Percentiles rank a stretch among this genome's conserved stretches.
Evolutionary conservation across 176 grass and related monocot species (phyloP).

Genomic region (Zea mays): Zm-B73-REFERENCE-NAM-5.0 NC_050103.1:84276501-84277000

Average conservation of each 20-base stretch:
- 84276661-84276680: slow-evolving; percentile 12
- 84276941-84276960: too few relatives aligned
- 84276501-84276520: background rate
- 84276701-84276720: too few relatives aligned
- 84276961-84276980: too few relatives aligned
- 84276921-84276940: too few relatives aligned
- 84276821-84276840: slow-evolving; percentile 67
- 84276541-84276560: slow-evolving; percentile 27
- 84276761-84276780: too few relatives aligned
- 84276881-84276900: slow-evolving; percentile 46
- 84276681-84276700: background rate
- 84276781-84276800: too few relatives aligned
- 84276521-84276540: slow-evolving; percentile 3
- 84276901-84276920: slow-evolving; percentile 12
- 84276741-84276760: too few relatives aligned
- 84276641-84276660: background rate
- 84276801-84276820: too few relatives aligned
- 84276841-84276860: slow-evolving; percentile 61
- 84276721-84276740: too few relatives aligned
- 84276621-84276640: too few relatives aligned
- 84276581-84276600: slow-evolving; percentile 23
- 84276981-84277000: too few relatives aligned
- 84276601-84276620: too few relatives aligned
- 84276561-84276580: background rate
- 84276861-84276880: slow-evolving; percentile 70